Conservation (phyloP, 225 moss, liverwort and hornwort species). For the Thuidium tamariscinum region DNA sequence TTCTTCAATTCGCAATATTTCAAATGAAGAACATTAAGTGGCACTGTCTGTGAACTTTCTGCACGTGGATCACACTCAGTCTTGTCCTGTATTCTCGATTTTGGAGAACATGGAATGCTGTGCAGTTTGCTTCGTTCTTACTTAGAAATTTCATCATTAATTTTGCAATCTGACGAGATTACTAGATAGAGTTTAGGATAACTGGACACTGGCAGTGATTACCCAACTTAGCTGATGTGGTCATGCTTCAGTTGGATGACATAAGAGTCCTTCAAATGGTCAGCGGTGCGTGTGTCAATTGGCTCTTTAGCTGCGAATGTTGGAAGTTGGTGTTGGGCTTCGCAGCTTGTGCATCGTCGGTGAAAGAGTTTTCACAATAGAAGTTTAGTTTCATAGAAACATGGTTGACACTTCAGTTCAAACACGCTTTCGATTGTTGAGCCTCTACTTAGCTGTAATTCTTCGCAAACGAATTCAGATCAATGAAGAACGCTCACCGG, state of each 20-base stretch:
- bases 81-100: neutral
- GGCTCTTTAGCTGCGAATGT: neutral
- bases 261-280: neutral
- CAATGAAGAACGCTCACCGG: neutral
- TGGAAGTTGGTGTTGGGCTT: neutral
- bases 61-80: neutral
- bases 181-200: too few species aligned
- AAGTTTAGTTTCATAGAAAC: neutral
- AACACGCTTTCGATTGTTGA: neutral
- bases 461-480: neutral
- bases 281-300: too few species aligned
- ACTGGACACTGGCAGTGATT: neutral
- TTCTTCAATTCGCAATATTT: neutral
- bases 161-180: neutral
- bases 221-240: neutral
- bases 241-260: neutral
- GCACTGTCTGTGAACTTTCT: neutral
- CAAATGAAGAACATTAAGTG: neutral
- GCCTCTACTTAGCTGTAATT: neutral
- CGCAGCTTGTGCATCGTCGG: neutral
- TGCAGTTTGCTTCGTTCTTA: too few species aligned
- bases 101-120: neutral
- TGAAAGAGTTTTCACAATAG: neutral
- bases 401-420: neutral
- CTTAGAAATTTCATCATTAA: neutral